These are phyloP conservation scores for Geotrichum reessii DNA, from an alignment of 1,139 yeast genomes.

Conservation along the genomic window DNA sequence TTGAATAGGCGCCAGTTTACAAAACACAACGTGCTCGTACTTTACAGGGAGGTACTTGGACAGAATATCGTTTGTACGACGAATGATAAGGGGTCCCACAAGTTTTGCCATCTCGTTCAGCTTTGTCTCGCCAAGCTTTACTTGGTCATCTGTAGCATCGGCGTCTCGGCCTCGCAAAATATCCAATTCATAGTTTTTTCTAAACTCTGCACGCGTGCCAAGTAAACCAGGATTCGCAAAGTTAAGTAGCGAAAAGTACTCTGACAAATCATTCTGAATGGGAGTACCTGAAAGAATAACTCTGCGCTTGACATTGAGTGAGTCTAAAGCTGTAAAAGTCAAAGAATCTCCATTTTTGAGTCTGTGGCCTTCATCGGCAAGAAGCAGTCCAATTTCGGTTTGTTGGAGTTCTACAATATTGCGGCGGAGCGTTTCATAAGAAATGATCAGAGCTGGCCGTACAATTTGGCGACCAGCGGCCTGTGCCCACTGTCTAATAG, in stretches of 20 bases:
- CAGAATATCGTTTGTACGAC: slow-evolving; percentile 91
- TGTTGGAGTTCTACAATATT: slow-evolving; percentile 72
- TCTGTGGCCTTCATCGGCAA: slow-evolving; percentile 97
- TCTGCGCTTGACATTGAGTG: slow-evolving; percentile 76
- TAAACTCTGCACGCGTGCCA: slow-evolving; percentile 78
- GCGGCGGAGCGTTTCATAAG: slow-evolving; percentile 87
- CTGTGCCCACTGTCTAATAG: slow-evolving; percentile 78
- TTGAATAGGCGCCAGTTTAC: slow-evolving; percentile 78
- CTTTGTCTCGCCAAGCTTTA: slow-evolving; percentile 64
- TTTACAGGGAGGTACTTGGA: slow-evolving; percentile 92
- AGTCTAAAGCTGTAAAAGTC: slow-evolving; percentile 82
- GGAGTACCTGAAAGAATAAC: slow-evolving; percentile 97
- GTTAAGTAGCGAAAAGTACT: slow-evolving; percentile 82
- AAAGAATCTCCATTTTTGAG: slow-evolving; percentile 90
- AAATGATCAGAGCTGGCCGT: slow-evolving; percentile 89
- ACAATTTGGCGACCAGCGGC: slow-evolving; percentile 87
- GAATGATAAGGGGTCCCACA: slow-evolving; percentile 84
- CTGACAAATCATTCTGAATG: slow-evolving; percentile 91
- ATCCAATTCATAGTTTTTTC: slow-evolving; percentile 74
- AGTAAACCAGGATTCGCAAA: slow-evolving; percentile 93
- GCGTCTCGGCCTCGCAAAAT: slow-evolving; percentile 88
- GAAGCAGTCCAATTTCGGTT: slow-evolving; percentile 77
- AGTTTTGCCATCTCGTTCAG: slow-evolving; percentile 63
- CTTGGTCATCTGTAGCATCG: slow-evolving; percentile 76
- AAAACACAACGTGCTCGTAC: slow-evolving; percentile 92